Percentiles rank a stretch among this genome's conserved stretches.
phyloP scores from a whole-genome alignment of 768 basidiomycete genomes.

The Nevesoporus exiguus region DNA sequence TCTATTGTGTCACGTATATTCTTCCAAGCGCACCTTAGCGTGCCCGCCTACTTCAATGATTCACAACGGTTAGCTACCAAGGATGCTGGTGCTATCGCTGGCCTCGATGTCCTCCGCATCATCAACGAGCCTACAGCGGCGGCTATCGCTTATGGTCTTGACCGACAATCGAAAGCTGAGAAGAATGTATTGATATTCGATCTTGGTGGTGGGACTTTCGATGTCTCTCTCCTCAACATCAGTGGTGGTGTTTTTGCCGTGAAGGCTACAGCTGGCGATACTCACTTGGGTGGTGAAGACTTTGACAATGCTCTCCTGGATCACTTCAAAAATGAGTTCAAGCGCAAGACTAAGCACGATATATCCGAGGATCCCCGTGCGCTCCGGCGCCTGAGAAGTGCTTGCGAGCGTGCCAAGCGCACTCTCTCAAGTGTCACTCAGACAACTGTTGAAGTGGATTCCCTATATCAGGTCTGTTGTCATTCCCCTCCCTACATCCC shows the following conservation, averaged over 20 bases:
- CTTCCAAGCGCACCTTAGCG: slow-evolving; percentile 39
- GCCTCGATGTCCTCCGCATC: slow-evolving; percentile 99
- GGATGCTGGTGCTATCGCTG: slow-evolving; percentile 97
- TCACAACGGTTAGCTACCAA: slow-evolving; percentile 99
- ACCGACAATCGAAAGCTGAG: slow-evolving; percentile 91
- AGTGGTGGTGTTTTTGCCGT: slow-evolving; percentile 98
- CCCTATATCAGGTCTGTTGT: slow-evolving; percentile 78
- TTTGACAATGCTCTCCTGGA: slow-evolving; percentile 98
- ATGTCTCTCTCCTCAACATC: slow-evolving; percentile 98
- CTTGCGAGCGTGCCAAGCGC: slow-evolving; percentile 99
- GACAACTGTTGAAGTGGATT: slow-evolving; percentile 99
- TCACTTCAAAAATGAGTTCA: slow-evolving; percentile 99
- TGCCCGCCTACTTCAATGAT: slow-evolving; percentile 99
- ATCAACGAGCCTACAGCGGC: slow-evolving; percentile 99
- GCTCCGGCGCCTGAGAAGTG: slow-evolving; percentile 90
- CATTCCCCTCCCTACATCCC: background rate
- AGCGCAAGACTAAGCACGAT: slow-evolving; percentile 94
- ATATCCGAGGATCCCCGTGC: slow-evolving; percentile 97
- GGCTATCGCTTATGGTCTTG: slow-evolving; percentile 98
- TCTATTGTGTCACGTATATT: slow-evolving; percentile 1
- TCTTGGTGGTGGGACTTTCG: slow-evolving; percentile 99
- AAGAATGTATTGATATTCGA: slow-evolving; percentile 99
- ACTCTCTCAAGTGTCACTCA: slow-evolving; percentile 97
- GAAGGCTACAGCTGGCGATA: slow-evolving; percentile 99
- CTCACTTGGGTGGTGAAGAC: slow-evolving; percentile 99